These are phyloP conservation scores for Arachis stenosperma DNA, from an alignment of 306 rosid genomes.

Conservation along the genomic window DNA sequence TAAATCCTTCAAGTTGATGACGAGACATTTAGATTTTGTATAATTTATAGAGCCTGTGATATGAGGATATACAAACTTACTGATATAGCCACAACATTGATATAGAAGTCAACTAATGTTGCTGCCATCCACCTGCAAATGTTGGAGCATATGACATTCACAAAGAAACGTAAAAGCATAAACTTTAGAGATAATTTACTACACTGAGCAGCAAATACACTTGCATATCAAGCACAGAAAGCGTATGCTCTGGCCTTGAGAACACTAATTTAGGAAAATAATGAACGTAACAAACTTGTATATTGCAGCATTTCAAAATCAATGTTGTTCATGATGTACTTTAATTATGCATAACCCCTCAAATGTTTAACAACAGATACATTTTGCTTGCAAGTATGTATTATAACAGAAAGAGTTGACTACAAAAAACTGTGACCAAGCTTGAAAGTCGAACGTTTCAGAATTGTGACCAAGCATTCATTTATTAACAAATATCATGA, in stretches of 20 bases:
- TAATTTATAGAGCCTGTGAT: slow-evolving; percentile 13
- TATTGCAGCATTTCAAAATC: slow-evolving; percentile 18
- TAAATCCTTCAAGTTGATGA: slow-evolving; percentile 9
- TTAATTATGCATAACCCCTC: slow-evolving; percentile 16
- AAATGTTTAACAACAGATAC: slow-evolving; percentile 22
- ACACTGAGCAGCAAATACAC: slow-evolving; percentile 16
- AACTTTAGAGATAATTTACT: slow-evolving; percentile 24
- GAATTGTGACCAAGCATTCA: slow-evolving; percentile 9
- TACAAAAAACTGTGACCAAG: slow-evolving; percentile 1
- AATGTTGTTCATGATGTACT: slow-evolving; percentile 10
- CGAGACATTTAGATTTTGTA: slow-evolving; percentile 22
- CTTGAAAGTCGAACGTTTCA: slow-evolving; percentile 23
- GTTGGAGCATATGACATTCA: slow-evolving; percentile 34
- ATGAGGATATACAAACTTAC: slow-evolving; percentile 56
- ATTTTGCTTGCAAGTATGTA: slow-evolving; percentile 5
- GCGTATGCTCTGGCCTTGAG: slow-evolving; percentile 6
- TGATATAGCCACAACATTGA: slow-evolving; percentile 71
- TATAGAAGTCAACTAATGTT: slow-evolving; percentile 79
- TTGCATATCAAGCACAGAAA: slow-evolving; percentile 14
- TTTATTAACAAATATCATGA: slow-evolving; percentile 7
- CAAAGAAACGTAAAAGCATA: slow-evolving; percentile 27
- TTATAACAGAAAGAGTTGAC: not conserved
- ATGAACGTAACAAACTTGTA: slow-evolving; percentile 4
- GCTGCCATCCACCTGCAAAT: slow-evolving; percentile 79
- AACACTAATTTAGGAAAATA: slow-evolving; percentile 29